Conservation (phyloP, 768 basidiomycete species). For the Suillus subaureus region DNA sequence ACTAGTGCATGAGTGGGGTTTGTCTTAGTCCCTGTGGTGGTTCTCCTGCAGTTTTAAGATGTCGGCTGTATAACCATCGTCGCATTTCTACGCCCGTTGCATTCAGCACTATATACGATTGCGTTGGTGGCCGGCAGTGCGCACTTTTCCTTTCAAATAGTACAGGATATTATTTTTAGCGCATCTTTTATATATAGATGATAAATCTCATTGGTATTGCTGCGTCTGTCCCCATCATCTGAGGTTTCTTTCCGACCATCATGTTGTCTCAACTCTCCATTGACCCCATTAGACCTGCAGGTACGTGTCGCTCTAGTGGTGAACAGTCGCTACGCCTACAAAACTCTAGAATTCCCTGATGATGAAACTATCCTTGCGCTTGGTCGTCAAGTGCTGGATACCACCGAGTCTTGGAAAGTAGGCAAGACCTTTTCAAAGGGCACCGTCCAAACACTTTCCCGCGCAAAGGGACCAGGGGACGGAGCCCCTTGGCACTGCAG, state of each 20-base stretch:
- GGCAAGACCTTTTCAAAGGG: conserved; percentile 62
- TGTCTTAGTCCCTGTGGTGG: neutral
- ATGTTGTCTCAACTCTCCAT: conserved; percentile 44
- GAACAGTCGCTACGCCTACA: neutral
- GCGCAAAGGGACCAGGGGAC: conserved; percentile 54
- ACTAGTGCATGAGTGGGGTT: conserved; percentile 9
- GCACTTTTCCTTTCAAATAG: conserved; percentile 17
- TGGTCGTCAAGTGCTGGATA: conserved; percentile 56
- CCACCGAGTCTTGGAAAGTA: conserved; percentile 61
- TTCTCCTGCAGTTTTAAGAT: neutral
- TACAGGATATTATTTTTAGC: conserved; percentile 21
- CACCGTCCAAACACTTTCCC: conserved; percentile 57
- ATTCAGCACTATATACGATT: neutral
- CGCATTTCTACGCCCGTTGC: neutral
- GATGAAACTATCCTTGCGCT: conserved; percentile 59
- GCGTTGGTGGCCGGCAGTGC: conserved; percentile 5
- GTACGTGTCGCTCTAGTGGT: conserved; percentile 26
- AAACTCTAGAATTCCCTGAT: conserved; percentile 54
- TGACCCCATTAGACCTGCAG: conserved; percentile 39
- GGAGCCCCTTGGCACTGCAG: conserved; percentile 71
- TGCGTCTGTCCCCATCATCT: neutral
- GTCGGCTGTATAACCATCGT: neutral
- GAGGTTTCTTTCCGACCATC: conserved; percentile 14
- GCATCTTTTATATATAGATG: neutral
- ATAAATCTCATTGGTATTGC: neutral